Base-by-base conservation (phyloP, 192 early-diverging fungal genomes). In the Coemansia sp. region DNA sequence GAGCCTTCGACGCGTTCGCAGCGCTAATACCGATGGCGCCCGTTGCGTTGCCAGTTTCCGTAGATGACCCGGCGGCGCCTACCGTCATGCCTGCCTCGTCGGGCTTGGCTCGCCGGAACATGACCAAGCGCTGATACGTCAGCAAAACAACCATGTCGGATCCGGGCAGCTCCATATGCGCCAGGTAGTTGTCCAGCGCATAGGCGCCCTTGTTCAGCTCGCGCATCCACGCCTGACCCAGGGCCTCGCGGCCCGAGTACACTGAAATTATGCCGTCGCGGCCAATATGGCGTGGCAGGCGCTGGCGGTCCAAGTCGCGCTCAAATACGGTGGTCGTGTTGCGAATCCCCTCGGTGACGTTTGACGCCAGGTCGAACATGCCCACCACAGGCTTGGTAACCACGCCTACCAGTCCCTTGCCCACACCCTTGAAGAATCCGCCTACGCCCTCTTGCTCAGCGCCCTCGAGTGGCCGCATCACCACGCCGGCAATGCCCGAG, bases 321-420 rank as follows among this genome's bases (percentile, higher is more conserved):
- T 87, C 87, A 70, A 89, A 88, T 27, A 92, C 89, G 0, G 90
- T 94, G 0, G 95, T 91, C 5, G 95, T 96, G 70, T 96, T 96
- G 25, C 88, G 83, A 55, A 98, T 96, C 29, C 87, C 90, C 78
- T 90, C 89, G 25, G 90, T 88, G 3, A 99, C 92, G 69, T 93
- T 94, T 5, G 89, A 90, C 0, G 94, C 91, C 25, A 97, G 79
- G 56, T 99, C 97, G 67, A 97, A 87, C 20, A 97, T 88, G 14
- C 97, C 97, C 5, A 95, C 90, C 8, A 94, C 79, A 1, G 97
- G 97, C 65, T 99, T 99, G 10, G 94, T 94, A 3, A 97, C 89
- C 5, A 84, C 87, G 5, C 97, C 97, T 2, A 97, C 88, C 14
- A 95, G 58, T 0, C 95, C 97, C 64, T 90, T 94, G 22, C 94